Conservation (phyloP, 2,329 filamentous ascomycete genomes). For the Talaromyces sp. region DNA sequence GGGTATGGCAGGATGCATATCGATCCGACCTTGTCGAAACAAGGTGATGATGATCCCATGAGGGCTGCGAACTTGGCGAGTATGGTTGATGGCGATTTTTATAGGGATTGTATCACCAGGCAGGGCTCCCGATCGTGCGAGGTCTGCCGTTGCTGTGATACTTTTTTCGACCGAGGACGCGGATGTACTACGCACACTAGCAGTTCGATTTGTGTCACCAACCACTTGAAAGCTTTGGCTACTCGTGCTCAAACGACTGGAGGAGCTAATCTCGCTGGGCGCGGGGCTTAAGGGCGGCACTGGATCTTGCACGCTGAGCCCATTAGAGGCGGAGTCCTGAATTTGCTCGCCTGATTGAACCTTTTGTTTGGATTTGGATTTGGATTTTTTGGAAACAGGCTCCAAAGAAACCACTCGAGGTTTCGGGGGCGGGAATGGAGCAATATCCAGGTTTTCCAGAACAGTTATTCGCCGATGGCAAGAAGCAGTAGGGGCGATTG, state of each 20-base stretch:
- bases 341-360: slow-evolving; percentile 36
- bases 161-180: slow-evolving; percentile 62
- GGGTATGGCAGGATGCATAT: slow-evolving; percentile 64
- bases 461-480: slow-evolving; percentile 78
- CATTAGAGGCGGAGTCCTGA: slow-evolving; percentile 41
- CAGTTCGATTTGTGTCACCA: slow-evolving; percentile 35
- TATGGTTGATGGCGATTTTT: slow-evolving; percentile 77
- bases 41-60: slow-evolving; percentile 90
- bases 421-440: slow-evolving; percentile 66
- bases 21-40: slow-evolving; percentile 85
- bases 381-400: slow-evolving; percentile 68
- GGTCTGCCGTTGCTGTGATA: slow-evolving; percentile 80
- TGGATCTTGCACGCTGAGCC: slow-evolving; percentile 26
- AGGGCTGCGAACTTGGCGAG: slow-evolving; percentile 82
- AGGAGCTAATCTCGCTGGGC: slow-evolving; percentile 65
- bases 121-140: slow-evolving; percentile 76
- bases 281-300: slow-evolving; percentile 43
- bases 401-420: slow-evolving; percentile 82
- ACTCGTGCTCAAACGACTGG: slow-evolving; percentile 64
- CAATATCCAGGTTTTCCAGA: slow-evolving; percentile 79
- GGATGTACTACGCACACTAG: slow-evolving; percentile 42
- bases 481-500: slow-evolving; percentile 72
- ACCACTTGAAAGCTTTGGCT: slow-evolving; percentile 54
- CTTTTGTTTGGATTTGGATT: slow-evolving; percentile 51
- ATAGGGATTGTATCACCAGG: slow-evolving; percentile 79